These are phyloP conservation scores for Hypsizygus ulmarius DNA, from an alignment of 1,284 basidiomycete species.

Conservation along the genomic window DNA sequence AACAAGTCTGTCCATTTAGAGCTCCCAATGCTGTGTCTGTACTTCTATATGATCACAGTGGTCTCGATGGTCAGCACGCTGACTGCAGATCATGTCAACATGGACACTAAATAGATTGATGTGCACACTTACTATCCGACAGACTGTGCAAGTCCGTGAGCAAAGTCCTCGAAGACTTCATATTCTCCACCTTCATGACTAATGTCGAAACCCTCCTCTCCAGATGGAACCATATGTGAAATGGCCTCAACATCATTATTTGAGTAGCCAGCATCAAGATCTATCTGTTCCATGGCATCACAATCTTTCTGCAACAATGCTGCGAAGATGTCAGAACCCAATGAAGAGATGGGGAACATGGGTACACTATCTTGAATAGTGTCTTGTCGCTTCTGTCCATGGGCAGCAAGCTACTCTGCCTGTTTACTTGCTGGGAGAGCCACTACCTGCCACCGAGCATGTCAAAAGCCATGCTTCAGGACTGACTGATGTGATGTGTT, in stretches of 20 bases:
- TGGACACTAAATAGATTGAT: too few relatives aligned
- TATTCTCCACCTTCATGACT: slow-evolving; percentile 2
- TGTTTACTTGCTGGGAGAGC: too few relatives aligned
- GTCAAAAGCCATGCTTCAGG: too few relatives aligned
- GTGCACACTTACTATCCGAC: slow-evolving; percentile 4
- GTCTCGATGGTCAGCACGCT: background rate
- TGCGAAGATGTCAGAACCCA: background rate
- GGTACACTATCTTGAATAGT: too few relatives aligned
- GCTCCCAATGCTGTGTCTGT: slow-evolving; percentile 2
- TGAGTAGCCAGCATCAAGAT: background rate
- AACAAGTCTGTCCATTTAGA: slow-evolving; percentile 4
- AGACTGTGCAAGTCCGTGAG: background rate
- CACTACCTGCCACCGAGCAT: too few relatives aligned
- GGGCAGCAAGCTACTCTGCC: too few relatives aligned
- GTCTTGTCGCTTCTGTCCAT: too few relatives aligned
- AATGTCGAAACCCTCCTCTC: background rate
- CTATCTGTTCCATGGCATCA: background rate
- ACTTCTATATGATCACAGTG: background rate
- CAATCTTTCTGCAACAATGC: background rate
- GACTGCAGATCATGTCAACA: background rate
- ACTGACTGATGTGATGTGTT: too few relatives aligned
- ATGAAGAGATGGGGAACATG: too few relatives aligned
- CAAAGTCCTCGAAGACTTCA: slow-evolving; percentile 9
- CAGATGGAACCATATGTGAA: background rate
- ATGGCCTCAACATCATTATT: background rate